A percentile compares a stretch with the other conserved stretches of the same genome.
These are phyloP conservation scores for Arctium lappa DNA, from an alignment of 129 eudicot genomes.

Conservation along the genomic window DNA sequence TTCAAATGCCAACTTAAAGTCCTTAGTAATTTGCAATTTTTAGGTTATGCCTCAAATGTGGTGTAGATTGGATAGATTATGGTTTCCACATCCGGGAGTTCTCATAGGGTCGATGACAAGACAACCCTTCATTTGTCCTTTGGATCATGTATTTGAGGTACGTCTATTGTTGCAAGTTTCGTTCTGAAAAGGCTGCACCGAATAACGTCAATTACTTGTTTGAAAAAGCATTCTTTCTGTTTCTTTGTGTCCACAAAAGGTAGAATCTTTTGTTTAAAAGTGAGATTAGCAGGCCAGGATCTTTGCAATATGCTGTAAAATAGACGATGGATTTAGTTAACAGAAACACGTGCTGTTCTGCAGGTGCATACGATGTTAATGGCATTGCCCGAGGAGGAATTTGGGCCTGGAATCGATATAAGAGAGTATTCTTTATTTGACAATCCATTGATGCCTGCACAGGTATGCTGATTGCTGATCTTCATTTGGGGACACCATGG, in stretches of 20 bases:
- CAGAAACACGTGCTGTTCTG: slow-evolving; percentile 4
- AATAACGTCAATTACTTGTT: neutral
- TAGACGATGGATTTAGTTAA: neutral
- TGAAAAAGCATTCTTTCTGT: neutral
- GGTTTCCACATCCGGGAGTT: slow-evolving; percentile 97
- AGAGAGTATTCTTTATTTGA: slow-evolving; percentile 88
- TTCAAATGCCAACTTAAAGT: neutral
- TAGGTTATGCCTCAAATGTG: slow-evolving; percentile 98
- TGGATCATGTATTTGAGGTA: slow-evolving; percentile 99
- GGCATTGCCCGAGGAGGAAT: slow-evolving; percentile 64
- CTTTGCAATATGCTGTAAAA: neutral
- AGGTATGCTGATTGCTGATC: slow-evolving; percentile 39
- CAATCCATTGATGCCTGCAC: slow-evolving; percentile 64
- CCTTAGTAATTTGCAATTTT: slow-evolving; percentile 20
- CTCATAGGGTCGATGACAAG: slow-evolving; percentile 76
- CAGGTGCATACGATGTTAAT: slow-evolving; percentile 83
- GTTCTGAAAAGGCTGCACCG: neutral
- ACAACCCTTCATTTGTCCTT: slow-evolving; percentile 86
- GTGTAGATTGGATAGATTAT: slow-evolving; percentile 99
- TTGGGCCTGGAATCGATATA: slow-evolving; percentile 67
- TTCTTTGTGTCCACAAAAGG: neutral
- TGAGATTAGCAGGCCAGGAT: too few relatives aligned
- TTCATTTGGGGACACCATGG: neutral
- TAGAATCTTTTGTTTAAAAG: neutral
- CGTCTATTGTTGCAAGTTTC: neutral